Evolutionary conservation across 345 rosid species (phyloP), one percentile per base, ranked within the genome.

Genomic region (Syzygium jambos): DNA sequence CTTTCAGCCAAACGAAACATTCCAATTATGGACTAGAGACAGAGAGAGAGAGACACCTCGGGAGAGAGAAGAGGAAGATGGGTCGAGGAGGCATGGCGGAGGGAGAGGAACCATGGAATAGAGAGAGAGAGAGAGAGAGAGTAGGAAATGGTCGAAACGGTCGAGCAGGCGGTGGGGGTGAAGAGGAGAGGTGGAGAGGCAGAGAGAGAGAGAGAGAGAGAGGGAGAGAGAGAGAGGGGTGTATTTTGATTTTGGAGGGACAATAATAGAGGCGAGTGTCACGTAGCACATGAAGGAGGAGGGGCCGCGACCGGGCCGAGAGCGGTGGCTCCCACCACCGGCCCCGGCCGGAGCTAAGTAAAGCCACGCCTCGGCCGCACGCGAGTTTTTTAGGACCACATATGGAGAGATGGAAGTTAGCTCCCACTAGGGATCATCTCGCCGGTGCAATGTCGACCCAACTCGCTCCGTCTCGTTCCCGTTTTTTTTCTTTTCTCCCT

Each of bases 81-180:
- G 82, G 82, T 21, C 49, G 82, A 5, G 82, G 41, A 73, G 92
- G 90, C 93, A 92, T 92, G 92, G 22, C 86, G 57, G 87, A 78
- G 85, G 88, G 88, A 88, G 88, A 38, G 91, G 57, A 90, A 94
- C 91, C 95, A 93, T 92, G 84, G 84, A 85, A 5, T 43, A 88
- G 94, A 63, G 38, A 15, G 21, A 63, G 51, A 5, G 34, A 77
- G 38, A 5, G 27, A 55, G 38, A 0, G 30, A n/a, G 19, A 43
- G 51, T 15, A 63, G 19, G 56, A 52, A 88, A 14, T 17, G 25
- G 16, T 9, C 10, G 38, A 52, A 9, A 38, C 8, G 21, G 77
- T 86, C 85, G 87, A 57, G 61, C 34, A 52, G 52, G 11, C 87
- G 19, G 54, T n/a, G 82, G 49, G 54, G 52, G 22, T 38, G 15